Evolutionary conservation across 257 asterid genomes (phyloP).

Genomic region (Salvia splendens): DNA sequence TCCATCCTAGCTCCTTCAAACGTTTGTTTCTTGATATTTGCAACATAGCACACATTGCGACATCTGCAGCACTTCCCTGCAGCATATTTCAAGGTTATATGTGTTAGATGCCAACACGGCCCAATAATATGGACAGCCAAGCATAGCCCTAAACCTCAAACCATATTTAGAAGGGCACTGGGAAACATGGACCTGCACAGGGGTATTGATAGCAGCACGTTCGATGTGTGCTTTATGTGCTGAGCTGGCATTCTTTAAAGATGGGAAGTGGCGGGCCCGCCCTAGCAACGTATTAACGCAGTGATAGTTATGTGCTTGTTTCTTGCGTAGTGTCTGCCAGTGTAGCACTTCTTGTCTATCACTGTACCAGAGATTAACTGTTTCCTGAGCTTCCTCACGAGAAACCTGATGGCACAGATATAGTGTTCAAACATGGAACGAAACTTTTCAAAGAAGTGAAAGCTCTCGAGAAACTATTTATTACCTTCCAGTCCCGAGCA

Average conservation of each 20-base stretch:
- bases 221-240: slow-evolving; percentile 78
- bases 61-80: slow-evolving; percentile 99
- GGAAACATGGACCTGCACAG: slow-evolving; percentile 71
- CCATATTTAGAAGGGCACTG: background rate
- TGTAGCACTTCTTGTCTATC: slow-evolving; percentile 83
- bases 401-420: slow-evolving; percentile 65
- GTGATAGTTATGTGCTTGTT: slow-evolving; percentile 52
- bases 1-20: slow-evolving; percentile 83
- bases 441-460: background rate
- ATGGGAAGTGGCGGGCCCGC: slow-evolving; percentile 86
- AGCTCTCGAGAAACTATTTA: slow-evolving; percentile 24
- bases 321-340: slow-evolving; percentile 84
- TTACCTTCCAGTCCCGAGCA: slow-evolving; percentile 96
- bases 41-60: slow-evolving; percentile 98
- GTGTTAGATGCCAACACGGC: slow-evolving; percentile 10
- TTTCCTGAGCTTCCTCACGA: slow-evolving; percentile 85
- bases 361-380: slow-evolving; percentile 92
- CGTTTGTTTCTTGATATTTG: slow-evolving; percentile 69
- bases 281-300: slow-evolving; percentile 84
- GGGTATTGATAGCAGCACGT: slow-evolving; percentile 97
- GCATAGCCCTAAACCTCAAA: background rate
- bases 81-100: slow-evolving; percentile 16
- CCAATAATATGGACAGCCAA: background rate
- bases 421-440: slow-evolving; percentile 7
- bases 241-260: slow-evolving; percentile 54